A percentile compares a stretch with the other conserved stretches of the same genome.
These are phyloP conservation scores for Sporothrix globosa DNA, from an alignment of 2,329 filamentous ascomycete species.

Conservation along the genomic window DNA sequence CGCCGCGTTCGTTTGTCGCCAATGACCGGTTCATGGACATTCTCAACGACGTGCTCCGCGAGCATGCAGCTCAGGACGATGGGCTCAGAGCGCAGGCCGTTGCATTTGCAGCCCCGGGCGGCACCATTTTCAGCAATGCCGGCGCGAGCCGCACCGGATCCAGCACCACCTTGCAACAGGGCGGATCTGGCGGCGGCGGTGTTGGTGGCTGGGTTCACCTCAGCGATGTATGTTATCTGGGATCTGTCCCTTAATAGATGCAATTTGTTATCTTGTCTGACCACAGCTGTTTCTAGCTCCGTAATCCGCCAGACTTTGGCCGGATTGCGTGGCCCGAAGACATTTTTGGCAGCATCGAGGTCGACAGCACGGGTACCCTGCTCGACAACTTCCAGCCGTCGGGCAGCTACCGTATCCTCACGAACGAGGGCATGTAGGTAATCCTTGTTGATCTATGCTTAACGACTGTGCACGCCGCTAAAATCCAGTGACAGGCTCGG, in stretches of 20 bases:
- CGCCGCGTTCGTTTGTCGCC: constrained; percentile 61
- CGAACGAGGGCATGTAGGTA: constrained; percentile 69
- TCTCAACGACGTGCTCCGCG: constrained; percentile 44
- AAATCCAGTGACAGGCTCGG: constrained; percentile 49
- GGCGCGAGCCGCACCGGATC: constrained; percentile 60
- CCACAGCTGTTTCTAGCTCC: constrained; percentile 39
- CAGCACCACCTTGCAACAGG: constrained; percentile 55
- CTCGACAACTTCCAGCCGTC: constrained; percentile 38
- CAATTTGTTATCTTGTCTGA: background rate
- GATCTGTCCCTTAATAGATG: background rate
- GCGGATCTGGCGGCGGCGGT: constrained; percentile 63
- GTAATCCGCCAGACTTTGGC: constrained; percentile 68
- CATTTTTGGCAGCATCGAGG: constrained; percentile 69
- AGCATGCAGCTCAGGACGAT: constrained; percentile 39
- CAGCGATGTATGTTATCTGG: constrained; percentile 52
- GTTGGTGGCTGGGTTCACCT: constrained; percentile 67
- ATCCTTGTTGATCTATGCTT: background rate
- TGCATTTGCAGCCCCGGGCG: constrained; percentile 63
- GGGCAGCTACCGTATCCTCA: constrained; percentile 60
- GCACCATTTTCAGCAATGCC: constrained; percentile 53
- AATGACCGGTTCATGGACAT: constrained; percentile 60
- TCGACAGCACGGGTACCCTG: constrained; percentile 55
- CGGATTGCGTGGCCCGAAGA: constrained; percentile 71
- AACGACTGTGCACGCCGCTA: background rate
- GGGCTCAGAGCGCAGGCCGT: constrained; percentile 53